Conservation (phyloP, 2,329 filamentous ascomycete genomes). For the Lachnellula occidentalis region DNA sequence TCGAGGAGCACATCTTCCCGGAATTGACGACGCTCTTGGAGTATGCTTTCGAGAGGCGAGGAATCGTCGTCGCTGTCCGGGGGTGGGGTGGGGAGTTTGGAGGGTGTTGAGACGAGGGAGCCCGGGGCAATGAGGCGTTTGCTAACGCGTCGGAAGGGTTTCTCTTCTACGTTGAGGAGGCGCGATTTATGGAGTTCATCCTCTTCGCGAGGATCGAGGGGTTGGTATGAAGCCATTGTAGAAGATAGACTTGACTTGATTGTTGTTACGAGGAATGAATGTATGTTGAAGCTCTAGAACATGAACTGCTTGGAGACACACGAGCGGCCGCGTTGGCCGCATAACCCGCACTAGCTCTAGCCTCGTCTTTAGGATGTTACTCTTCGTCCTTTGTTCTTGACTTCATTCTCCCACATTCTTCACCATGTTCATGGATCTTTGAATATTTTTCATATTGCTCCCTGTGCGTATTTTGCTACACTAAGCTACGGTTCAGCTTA, state of each 20-base stretch:
- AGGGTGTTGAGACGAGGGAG: conserved; percentile 53
- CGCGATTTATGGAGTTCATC: conserved; percentile 83
- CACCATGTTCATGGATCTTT: not conserved
- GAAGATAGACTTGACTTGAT: not conserved
- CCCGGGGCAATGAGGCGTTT: conserved; percentile 70
- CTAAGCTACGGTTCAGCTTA: not conserved
- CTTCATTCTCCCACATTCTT: not conserved
- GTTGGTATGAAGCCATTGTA: conserved; percentile 53
- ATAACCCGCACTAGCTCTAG: not conserved
- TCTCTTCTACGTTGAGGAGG: conserved; percentile 85
- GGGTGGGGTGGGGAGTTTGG: conserved; percentile 59
- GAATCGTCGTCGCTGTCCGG: conserved; percentile 47
- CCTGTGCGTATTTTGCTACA: not conserved
- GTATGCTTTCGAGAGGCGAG: conserved; percentile 40
- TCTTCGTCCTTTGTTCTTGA: not conserved
- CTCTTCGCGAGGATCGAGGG: conserved; percentile 71
- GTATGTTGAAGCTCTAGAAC: not conserved
- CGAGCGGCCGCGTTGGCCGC: not conserved
- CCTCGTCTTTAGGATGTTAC: not conserved
- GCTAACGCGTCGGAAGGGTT: conserved; percentile 83
- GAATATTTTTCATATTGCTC: not conserved
- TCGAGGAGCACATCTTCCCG: conserved; percentile 82
- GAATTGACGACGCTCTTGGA: conserved; percentile 59
- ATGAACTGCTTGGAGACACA: not conserved
- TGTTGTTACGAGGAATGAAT: not conserved